Evolutionary conservation across 2,329 filamentous ascomycete genomes (phyloP), one percentile per base, ranked within the genome.

Genomic region (Botrytis byssoidea): DNA sequence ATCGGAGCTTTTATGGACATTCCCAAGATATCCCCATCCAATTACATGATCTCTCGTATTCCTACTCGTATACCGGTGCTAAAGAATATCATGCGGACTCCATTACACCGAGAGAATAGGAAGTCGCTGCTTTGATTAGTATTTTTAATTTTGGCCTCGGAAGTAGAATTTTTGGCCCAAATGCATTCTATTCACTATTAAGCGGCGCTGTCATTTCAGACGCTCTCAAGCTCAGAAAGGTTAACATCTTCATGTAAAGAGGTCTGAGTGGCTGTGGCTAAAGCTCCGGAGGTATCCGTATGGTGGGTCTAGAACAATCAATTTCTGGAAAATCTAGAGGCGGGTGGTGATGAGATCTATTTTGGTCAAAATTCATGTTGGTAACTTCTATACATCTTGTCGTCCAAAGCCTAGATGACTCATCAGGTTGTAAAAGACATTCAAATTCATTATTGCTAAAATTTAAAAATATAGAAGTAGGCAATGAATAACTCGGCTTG

Each of bases 51-150:
- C 46, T 68, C 65, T 48, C 25, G 65, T 35, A 22, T 68, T 57
- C 65, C 65, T 68, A n/a, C n/a, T n/a, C n/a, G n/a, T n/a, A 20
- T 29, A 55, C 37, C 46, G 46, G 35, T 29, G 32, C 14, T 51
- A 25, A 65, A 10, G 20, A n/a, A 51, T 55, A 4, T n/a, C 16
- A 29, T 40, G 46, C 65, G 29, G 65, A 40, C 22, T 40, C 14
- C n/a, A 57, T 57, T 67, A 67, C 65, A 35, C 65, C 65, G 25
- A 67, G 65, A 35, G 46, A 46, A 29, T 63, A 9, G 6, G 60
- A 40, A 40, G 59, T 40, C 40, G 35, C 60, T 18, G 25, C 60
- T 40, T 63, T 40, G 35, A 57, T 57, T 40, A 40, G 35, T 40
- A 40, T 40, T 18, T 8, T 64, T 29, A 29, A 20, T 25, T 29